Base-by-base conservation (phyloP, 2,329 filamentous ascomycete species). In the Fusarium sp. region DNA sequence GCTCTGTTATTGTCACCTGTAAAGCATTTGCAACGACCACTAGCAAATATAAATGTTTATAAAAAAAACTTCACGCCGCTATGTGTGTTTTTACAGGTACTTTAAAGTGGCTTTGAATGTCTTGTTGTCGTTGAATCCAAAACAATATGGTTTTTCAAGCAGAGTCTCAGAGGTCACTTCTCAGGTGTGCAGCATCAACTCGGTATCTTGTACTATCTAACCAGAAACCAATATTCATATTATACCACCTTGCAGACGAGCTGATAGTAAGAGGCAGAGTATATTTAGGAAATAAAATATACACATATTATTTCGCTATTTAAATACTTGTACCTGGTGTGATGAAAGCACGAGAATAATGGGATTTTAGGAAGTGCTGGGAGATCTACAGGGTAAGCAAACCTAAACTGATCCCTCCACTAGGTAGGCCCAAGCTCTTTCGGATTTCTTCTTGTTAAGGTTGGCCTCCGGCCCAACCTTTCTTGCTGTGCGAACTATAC, bases 341-440 rank as follows among this genome's bases (percentile, higher is more conserved):
- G 4, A 37, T n/a, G 8, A 8, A 15, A 37, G 4, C 17, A 9
- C 15, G 35, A n/a, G 3, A 37, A 37, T 19, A 17, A 37, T 37
- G 17, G 8, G 17, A 10, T 37, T 37, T n/a, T 19, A 4, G 35
- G 8, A 13, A 17, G 3, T n/a, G 1, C 3, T 10, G 3, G 22
- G 7, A 9, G 4, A 14, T 17, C 35, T 70, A 14, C 27, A 69
- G 66, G 66, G 66, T 69, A 69, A 10, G 13, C 23, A 20, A 0
- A 17, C 8, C 20, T 7, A 11, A 23, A 27, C 13, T 11, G 37
- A 20, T 32, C 49, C 35, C 23, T 65, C 47, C 59, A 56, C 43
- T 55, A 39, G 61, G 65, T 64, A 37, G 61, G 65, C 43, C 65
- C 46, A 60, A 70, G 66, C 66, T 67, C 50, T 43, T 25, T 37